Evolutionary conservation across 148 eudicot genomes (phyloP), one percentile per base, ranked within the genome.

Genomic region (Rhododendron henanense): DNA sequence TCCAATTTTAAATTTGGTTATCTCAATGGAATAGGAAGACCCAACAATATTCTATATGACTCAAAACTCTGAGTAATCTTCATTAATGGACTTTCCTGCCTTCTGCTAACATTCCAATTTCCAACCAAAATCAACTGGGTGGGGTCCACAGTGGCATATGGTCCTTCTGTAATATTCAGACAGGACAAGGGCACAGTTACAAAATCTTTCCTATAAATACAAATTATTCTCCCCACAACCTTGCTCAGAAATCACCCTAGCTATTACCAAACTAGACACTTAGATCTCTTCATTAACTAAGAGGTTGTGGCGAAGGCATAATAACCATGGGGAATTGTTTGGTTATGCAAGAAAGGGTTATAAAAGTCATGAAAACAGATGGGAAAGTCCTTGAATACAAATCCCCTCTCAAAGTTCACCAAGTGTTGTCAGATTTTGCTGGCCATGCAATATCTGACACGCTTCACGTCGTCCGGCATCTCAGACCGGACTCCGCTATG

Each of bases 271-370:
- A 59, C 65, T 59, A 59, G 8, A 21, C 76, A 31, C 39, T 39
- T 37, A 37, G 55, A 13, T 67, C 47, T 28, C 63, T 48, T 47
- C 79, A 69, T 67, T 47, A 47, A 47, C 11, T 28, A 45, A 82
- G 9, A 65, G 31, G 37, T 2, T 7, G 44, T 23, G 39, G 33
- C 15, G 3, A 23, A 74, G 13, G 25, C 10, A 21, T 59, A 87
- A 21, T 59, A 87, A 53, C 65, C 84, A 92, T 94, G 98, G 95
- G 98, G 37, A 94, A 94, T 79, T 94, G 98, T 90, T 88, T 94
- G 78, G 86, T 67, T 89, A 41, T 83, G 73, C 89, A 91, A 89
- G 83, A 69, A 80, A 91, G 87, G 45, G 16, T 45, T 21, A 84
- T 90, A 19, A 88, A 65, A 80, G 87, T 91, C 47, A 86, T 83